Percentiles rank a stretch among this genome's conserved stretches.
Conservation (phyloP, 257 asterid species). For the Apocynum venetum region DNA sequence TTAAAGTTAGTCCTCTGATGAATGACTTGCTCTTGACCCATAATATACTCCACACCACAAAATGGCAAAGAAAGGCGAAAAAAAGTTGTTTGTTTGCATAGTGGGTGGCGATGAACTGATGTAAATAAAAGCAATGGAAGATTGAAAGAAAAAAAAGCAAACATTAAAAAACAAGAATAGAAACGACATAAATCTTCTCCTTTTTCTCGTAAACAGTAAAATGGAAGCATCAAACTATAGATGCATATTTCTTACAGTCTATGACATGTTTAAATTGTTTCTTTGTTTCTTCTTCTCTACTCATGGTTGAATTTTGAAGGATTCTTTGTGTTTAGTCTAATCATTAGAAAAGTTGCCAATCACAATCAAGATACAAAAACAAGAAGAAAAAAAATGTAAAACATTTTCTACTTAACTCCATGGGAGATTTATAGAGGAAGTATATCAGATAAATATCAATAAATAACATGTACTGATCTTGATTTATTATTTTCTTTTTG, state of each 20-base stretch:
- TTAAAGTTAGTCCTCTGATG: too few species aligned
- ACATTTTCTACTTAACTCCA: too few species aligned
- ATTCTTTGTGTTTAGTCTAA: background rate
- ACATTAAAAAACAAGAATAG: slow-evolving; percentile 8
- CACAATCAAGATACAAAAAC: background rate
- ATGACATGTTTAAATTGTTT: background rate
- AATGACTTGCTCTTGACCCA: background rate
- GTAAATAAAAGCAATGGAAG: background rate
- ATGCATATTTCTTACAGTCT: background rate
- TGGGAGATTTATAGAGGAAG: too few species aligned
- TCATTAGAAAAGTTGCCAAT: background rate
- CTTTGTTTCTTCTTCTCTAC: background rate
- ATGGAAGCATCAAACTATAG: background rate
- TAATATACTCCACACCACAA: background rate
- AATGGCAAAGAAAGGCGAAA: background rate
- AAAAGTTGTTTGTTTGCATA: background rate
- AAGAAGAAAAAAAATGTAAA: too few species aligned
- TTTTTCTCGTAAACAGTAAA: background rate
- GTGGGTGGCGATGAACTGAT: slow-evolving; percentile 4
- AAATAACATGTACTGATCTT: background rate
- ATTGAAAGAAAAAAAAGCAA: background rate
- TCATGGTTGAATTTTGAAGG: background rate
- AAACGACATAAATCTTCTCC: slow-evolving; percentile 10
- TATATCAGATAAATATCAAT: background rate
- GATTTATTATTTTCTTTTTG: slow-evolving; percentile 3